Conservation (phyloP, 257 asterid species). For the Linaria vulgaris region DNA sequence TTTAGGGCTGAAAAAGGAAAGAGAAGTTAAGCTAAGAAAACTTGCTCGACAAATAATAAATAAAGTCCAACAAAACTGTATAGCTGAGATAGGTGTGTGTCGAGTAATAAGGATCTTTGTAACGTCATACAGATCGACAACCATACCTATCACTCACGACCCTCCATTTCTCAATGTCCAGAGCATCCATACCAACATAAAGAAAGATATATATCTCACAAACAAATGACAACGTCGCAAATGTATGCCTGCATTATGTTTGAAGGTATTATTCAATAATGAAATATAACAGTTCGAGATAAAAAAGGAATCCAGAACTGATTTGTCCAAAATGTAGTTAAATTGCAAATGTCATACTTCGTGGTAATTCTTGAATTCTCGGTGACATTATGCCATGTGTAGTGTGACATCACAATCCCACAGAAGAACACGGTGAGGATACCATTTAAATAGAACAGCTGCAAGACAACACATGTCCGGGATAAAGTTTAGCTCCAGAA, state of each 20-base stretch:
- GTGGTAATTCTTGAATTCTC: slow-evolving; percentile 73
- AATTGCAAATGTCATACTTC: slow-evolving; percentile 37
- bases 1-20: slow-evolving; percentile 54
- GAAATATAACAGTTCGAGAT: too few relatives aligned
- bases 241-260: slow-evolving; percentile 51
- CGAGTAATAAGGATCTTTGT: not conserved
- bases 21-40: slow-evolving; percentile 8
- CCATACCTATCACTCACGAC: slow-evolving; percentile 50
- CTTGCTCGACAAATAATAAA: slow-evolving; percentile 1
- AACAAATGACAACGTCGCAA: slow-evolving; percentile 68
- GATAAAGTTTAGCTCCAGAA: not conserved
- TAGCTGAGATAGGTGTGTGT: slow-evolving; percentile 3
- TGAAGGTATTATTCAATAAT: slow-evolving; percentile 17
- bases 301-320: slow-evolving; percentile 12
- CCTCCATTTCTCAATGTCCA: slow-evolving; percentile 68
- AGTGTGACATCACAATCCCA: slow-evolving; percentile 77
- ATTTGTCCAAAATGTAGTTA: not conserved
- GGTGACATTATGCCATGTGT: slow-evolving; percentile 77
- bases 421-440: slow-evolving; percentile 76
- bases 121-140: not conserved
- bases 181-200: slow-evolving; percentile 74
- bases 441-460: slow-evolving; percentile 61
- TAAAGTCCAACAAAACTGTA: slow-evolving; percentile 11
- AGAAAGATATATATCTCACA: slow-evolving; percentile 64
- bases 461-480: slow-evolving; percentile 32